Base-by-base conservation (phyloP, 2,329 filamentous ascomycete species). In the Penicillium sumatraense region DNA sequence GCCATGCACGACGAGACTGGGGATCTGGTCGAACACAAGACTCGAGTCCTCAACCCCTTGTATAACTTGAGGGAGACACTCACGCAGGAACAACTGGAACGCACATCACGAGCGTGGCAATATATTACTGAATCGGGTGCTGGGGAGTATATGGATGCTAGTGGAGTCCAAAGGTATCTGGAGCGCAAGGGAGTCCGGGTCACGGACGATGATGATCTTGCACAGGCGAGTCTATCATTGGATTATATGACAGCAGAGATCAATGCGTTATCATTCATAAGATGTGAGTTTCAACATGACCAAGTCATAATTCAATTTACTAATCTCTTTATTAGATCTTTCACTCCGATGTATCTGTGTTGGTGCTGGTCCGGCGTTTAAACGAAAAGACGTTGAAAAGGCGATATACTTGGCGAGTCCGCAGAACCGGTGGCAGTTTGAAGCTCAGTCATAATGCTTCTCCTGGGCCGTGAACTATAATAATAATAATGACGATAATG, bases 111-210 rank as follows among this genome's bases (percentile, higher is more conserved):
- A 35, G 53, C 55, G 10, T 64, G 59, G 63, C 56, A 65, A 40
- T 51, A 60, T 24, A 54, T 61, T 3, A 40, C 51, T 21, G 52
- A 61, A 33, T 57, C 61, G 1, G 51, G 36, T 7, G 21, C 51
- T 46, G 64, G 56, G 33, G 56, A 58, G 14, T 66, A 60, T 59
- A 40, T 68, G 48, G 65, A 68, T 58, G 61, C 62, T n/a, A 59
- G 38, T 44, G 64, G 59, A n/a, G 62, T 67, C n/a, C 65, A 66
- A 49, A 54, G 24, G 45, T 51, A 61, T 16, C 31, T 67, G 40
- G 53, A 52, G n/a, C 56, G 62, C 18, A 62, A 53, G 18, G 57
- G 56, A 21, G 54, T 61, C 42, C 45, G 53, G 31, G 23, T 61
- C 33, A 54, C 61, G 18, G 58, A 52, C 14, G 36, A 52, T n/a